These are phyloP conservation scores for Beauveria medogensis DNA, from an alignment of 2,329 filamentous ascomycete genomes.

Conservation along the genomic window DNA sequence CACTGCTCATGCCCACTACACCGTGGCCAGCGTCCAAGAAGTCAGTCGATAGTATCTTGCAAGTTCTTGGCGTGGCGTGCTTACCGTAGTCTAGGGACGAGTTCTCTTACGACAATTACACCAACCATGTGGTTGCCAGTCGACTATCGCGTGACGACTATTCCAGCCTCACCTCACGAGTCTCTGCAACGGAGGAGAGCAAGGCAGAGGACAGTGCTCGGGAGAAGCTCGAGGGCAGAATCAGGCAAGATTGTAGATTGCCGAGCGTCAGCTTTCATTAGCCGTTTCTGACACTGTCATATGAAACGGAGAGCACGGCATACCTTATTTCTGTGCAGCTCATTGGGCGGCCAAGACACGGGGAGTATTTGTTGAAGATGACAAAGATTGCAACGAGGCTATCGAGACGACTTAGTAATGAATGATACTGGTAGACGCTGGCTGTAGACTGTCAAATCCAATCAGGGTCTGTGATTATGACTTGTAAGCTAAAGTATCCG, in stretches of 20 bases:
- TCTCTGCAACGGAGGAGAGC: neutral
- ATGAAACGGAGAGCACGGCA: neutral
- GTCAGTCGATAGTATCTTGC: neutral
- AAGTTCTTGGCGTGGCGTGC: neutral
- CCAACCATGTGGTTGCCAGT: neutral
- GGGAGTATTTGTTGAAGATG: neutral
- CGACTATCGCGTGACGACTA: neutral
- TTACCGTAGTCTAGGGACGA: neutral
- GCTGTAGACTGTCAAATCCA: no score
- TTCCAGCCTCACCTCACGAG: neutral
- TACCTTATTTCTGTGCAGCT: neutral
- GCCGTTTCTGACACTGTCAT: neutral
- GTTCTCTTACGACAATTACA: slow-evolving; percentile 3
- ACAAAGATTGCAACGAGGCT: neutral
- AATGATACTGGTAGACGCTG: neutral
- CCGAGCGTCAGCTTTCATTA: neutral
- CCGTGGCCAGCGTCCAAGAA: neutral
- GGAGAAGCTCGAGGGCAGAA: neutral
- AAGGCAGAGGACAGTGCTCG: neutral
- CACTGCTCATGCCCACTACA: neutral
- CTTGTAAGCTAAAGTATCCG: no score
- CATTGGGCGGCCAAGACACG: neutral
- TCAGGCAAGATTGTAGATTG: neutral
- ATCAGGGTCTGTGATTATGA: no score
- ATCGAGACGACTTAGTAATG: neutral